Base-by-base conservation (phyloP, 257 asterid species). In the Capsicum chinense region DNA sequence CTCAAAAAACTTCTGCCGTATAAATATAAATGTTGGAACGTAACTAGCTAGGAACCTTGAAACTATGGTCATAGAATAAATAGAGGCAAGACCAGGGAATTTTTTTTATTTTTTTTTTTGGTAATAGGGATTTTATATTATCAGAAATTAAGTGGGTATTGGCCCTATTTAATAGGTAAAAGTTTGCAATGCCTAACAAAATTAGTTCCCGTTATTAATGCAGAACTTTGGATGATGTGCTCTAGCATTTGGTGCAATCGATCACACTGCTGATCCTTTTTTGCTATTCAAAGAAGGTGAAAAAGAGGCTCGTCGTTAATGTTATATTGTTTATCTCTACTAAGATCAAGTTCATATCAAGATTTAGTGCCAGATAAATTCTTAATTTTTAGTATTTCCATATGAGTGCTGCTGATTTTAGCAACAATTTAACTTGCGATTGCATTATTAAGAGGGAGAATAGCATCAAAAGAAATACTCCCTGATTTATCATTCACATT, bases 181-280 rank as follows among this genome's bases (percentile, higher is more conserved):
- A 39, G 44, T 39, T 39, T 39, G 44, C 44, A 39, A 39, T 39
- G 44, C 5, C 44, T 39, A 39, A 39, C 44, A 39, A 39, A 39
- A 39, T 39, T 39, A 39, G 44, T 39, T 39, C 44, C 44, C 44
- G 33, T 4, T 3, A 39, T 39, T 39, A 48, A 48, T 54, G 44
- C 88, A 9, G 82, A 78, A 52, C 9, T 15, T 94, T 17, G 98
- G 97, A 10, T 79, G 91, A 70, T 90, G 87, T 48, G 84, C 85
- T 10, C 78, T 88, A 19, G 93, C 88, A 6, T 91, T 94, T n/a
- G 66, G 84, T 11, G 67, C 88, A 16, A 88, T 93, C 0, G 90
- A 54, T 92, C 14, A 64, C 88, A 84, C 84, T 54, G 58, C 58
- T 54, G 16, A 54, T 54, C 3, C 0, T 93, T 39, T 87, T 87